Evolutionary conservation across 2,329 filamentous ascomycete genomes (phyloP), one percentile per base, ranked within the genome.

Genomic region (Fusarium heterosporum): DNA sequence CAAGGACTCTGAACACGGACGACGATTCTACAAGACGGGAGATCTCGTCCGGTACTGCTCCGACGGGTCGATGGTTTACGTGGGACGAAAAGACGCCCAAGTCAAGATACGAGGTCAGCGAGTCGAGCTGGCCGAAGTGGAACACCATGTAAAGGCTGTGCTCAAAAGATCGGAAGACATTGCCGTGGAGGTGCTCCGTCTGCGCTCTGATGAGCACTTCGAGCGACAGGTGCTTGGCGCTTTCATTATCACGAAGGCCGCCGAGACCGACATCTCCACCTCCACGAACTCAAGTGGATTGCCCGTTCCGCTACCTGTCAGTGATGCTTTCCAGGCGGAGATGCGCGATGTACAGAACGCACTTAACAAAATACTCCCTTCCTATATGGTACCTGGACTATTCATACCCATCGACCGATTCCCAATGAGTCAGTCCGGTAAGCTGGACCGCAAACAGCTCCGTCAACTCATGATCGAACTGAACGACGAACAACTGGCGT

Each of bases 81-180:
- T 53, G n/a, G 50, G 50, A 38, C 50, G 50, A 47, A 55, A 46
- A 55, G 51, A 55, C 42, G 48, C 38, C 19, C 48, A 51, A 51
- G 48, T 51, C 48, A 51, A 51, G 28, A 51, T 51, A 51, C 17
- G 48, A 51, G 48, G 48, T 51, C 48, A 51, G 28, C 48, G 48
- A 38, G 48, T 51, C 48, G 48, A 51, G 48, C 41, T 51, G 48
- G 48, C 48, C 48, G 48, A 51, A 51, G 48, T 51, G 48, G 48
- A 51, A 51, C 48, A 51, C 48, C 48, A 51, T 51, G 38, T 51
- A 51, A 51, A 41, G 48, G 48, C 38, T 51, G 38, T 51, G 38
- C 38, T 51, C 38, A 41, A 51, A 42, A 42, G 28, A 28, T 51
- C 48, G 19, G 28, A 34, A 51, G 48, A 51, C 38, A 34, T 51